Conservation (phyloP, 495 filamentous ascomycete genomes). For the Aspergillus cavernicola region DNA sequence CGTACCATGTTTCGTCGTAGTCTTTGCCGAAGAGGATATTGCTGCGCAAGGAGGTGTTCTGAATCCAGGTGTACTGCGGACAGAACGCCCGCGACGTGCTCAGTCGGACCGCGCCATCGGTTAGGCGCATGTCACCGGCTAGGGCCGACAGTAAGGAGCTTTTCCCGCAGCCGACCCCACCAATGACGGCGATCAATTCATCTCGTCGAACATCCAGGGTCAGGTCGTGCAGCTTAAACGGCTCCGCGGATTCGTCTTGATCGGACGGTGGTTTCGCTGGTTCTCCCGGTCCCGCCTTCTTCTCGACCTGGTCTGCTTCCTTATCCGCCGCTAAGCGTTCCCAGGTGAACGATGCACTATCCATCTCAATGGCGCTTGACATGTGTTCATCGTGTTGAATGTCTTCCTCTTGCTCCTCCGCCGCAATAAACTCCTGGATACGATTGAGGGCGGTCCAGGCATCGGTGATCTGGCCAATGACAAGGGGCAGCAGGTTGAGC, state of each 20-base stretch:
- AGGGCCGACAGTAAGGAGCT: conserved; percentile 85
- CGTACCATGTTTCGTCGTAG: conserved; percentile 51
- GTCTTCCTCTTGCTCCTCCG: conserved; percentile 81
- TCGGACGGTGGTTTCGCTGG: conserved; percentile 21
- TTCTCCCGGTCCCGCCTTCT: conserved; percentile 22
- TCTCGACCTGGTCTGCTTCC: conserved; percentile 22
- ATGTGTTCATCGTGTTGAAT: conserved; percentile 57
- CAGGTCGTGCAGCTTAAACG: conserved; percentile 77
- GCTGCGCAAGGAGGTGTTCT: conserved; percentile 78
- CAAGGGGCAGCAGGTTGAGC: conserved; percentile 80
- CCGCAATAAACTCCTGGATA: conserved; percentile 80
- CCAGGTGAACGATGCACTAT: conserved; percentile 85
- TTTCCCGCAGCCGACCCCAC: conserved; percentile 87
- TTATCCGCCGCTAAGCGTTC: conserved; percentile 46
- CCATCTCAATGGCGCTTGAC: conserved; percentile 66
- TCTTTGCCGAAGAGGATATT: conserved; percentile 89
- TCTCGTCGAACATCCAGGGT: conserved; percentile 71
- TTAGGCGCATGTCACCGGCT: conserved; percentile 90
- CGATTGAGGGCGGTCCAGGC: conserved; percentile 79
- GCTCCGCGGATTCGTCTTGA: conserved; percentile 48
- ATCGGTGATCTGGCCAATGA: conserved; percentile 85
- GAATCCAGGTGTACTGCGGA: conserved; percentile 96
- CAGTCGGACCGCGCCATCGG: conserved; percentile 65
- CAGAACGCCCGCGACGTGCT: conserved; percentile 83
- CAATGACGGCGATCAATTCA: conserved; percentile 88